phyloP scores from a whole-genome alignment of 2,329 filamentous ascomycete genomes.

The Magnaporthiopsis poae region DNA sequence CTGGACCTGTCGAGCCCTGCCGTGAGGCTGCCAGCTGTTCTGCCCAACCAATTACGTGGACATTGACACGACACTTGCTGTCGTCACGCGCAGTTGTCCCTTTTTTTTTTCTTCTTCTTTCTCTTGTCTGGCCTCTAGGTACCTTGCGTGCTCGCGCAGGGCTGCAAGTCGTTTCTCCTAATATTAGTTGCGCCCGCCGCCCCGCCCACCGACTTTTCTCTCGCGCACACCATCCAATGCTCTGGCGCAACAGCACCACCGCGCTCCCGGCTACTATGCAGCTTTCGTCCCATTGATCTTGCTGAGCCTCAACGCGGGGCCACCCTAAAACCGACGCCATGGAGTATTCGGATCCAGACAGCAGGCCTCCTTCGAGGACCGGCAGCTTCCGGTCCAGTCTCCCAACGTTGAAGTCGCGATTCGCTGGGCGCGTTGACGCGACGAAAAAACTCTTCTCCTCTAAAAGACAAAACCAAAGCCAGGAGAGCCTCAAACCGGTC shows the following conservation, averaged over 20 bases:
- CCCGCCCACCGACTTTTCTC: neutral
- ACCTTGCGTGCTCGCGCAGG: neutral
- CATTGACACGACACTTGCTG: neutral
- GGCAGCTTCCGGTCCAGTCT: neutral
- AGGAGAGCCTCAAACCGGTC: neutral
- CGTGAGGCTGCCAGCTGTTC: neutral
- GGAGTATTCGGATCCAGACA: neutral
- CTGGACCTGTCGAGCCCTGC: neutral
- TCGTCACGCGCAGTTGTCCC: neutral
- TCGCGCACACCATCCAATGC: neutral
- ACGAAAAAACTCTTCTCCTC: neutral
- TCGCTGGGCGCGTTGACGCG: neutral
- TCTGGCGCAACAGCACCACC: neutral
- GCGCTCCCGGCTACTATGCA: neutral
- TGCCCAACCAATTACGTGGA: neutral
- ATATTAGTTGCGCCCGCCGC: neutral
- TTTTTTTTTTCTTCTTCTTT: neutral
- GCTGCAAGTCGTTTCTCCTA: neutral
- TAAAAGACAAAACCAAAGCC: neutral
- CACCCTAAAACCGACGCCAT: neutral
- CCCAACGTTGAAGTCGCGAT: neutral
- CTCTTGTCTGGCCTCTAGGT: neutral
- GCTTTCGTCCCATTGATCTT: neutral
- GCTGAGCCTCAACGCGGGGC: neutral
- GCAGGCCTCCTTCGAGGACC: neutral